Evolutionary conservation across 768 basidiomycete species (phyloP).

Genomic region (Multifurca ochricompacta): DNA sequence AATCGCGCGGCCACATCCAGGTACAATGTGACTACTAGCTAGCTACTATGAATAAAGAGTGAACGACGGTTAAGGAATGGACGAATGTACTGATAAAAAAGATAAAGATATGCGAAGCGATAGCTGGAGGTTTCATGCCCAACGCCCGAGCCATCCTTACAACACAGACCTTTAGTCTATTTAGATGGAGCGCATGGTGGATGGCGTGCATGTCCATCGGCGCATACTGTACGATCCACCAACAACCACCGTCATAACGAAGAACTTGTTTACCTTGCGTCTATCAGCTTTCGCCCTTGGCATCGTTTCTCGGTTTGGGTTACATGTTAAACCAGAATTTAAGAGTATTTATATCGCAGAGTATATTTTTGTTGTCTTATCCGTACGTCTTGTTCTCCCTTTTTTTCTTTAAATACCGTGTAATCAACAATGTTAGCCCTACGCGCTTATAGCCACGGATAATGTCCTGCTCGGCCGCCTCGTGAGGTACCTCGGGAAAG

Average conservation of each 20-base stretch:
- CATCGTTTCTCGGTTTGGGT: constrained; percentile 45
- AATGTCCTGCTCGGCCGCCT: constrained; percentile 61
- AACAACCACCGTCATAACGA: background rate
- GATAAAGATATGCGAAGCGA: too few species aligned
- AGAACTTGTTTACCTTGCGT: background rate
- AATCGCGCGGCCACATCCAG: too few species aligned
- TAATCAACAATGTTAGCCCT: constrained; percentile 38
- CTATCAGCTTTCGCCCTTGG: constrained; percentile 48
- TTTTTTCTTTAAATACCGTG: background rate
- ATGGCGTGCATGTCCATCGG: constrained; percentile 46
- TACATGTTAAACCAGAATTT: constrained; percentile 47
- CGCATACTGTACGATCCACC: constrained; percentile 38
- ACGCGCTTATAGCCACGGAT: constrained; percentile 64
- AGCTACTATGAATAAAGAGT: too few species aligned
- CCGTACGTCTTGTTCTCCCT: constrained; percentile 31
- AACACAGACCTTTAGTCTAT: constrained; percentile 4
- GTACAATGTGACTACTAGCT: too few species aligned
- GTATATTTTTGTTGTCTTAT: constrained; percentile 54
- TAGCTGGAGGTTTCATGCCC: too few species aligned
- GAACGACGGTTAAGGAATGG: too few species aligned
- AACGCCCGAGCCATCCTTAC: too few species aligned
- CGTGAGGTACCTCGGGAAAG: constrained; percentile 40
- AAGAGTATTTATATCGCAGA: constrained; percentile 46
- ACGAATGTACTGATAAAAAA: too few species aligned
- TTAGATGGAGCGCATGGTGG: constrained; percentile 22